Conservation (phyloP, 805 yeast species). For the Pichia cabralensis region DNA sequence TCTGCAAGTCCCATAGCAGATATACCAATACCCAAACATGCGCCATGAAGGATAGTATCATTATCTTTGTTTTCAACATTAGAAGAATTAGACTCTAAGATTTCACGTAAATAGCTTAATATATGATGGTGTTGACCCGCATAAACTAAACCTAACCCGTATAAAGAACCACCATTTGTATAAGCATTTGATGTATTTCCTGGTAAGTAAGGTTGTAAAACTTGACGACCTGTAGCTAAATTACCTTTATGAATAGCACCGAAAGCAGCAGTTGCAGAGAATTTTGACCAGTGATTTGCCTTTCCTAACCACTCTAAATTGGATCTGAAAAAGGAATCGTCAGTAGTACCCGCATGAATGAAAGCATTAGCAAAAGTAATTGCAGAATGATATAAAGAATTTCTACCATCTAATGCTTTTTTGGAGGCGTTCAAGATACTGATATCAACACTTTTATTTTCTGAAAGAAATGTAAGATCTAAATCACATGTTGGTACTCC, state of each 20-base stretch:
- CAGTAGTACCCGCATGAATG: constrained; percentile 93
- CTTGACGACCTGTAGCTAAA: constrained; percentile 77
- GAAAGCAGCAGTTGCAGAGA: constrained; percentile 93
- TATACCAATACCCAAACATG: constrained; percentile 88
- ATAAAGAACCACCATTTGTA: constrained; percentile 92
- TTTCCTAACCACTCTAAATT: constrained; percentile 94
- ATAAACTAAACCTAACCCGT: constrained; percentile 85
- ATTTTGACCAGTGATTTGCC: constrained; percentile 98
- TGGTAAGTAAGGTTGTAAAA: constrained; percentile 86
- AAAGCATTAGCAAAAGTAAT: constrained; percentile 91
- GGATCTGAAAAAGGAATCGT: constrained; percentile 81
- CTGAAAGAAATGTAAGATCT: constrained; percentile 77
- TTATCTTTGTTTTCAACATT: constrained; percentile 38
- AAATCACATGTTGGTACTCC: constrained; percentile 94
- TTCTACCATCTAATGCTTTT: constrained; percentile 76
- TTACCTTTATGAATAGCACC: constrained; percentile 97
- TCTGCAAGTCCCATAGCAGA: constrained; percentile 92
- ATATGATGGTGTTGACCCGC: constrained; percentile 94
- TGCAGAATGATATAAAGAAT: constrained; percentile 91
- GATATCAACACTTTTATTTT: constrained; percentile 81
- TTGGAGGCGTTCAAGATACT: constrained; percentile 75
- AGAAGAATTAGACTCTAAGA: constrained; percentile 50
- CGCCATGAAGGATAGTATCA: constrained; percentile 90
- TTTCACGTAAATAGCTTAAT: constrained; percentile 65
- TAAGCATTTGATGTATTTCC: constrained; percentile 71